Evolutionary conservation across 1,284 basidiomycete genomes (phyloP).

Genomic region (Veloporphyrellus conicus): DNA sequence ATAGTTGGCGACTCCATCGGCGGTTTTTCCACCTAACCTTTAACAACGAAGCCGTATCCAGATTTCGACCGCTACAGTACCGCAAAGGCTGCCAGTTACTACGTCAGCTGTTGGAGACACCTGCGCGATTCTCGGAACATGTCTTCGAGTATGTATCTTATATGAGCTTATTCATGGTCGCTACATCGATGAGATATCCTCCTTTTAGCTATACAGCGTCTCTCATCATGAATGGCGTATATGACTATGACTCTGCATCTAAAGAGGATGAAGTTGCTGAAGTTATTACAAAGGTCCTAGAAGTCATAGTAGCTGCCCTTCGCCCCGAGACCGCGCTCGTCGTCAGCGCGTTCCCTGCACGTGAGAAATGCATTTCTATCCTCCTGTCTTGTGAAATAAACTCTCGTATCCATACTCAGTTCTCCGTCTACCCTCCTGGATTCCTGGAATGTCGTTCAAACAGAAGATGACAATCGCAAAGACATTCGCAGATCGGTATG

Average conservation of each 20-base stretch:
- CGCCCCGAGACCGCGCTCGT: background rate
- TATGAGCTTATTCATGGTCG: background rate
- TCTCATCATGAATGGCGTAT: constrained; percentile 4
- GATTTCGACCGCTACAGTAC: background rate
- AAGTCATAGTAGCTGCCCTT: background rate
- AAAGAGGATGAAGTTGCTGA: background rate
- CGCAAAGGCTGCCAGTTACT: constrained; percentile 1
- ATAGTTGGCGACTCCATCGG: constrained; percentile 4
- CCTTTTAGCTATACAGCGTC: constrained; percentile 1
- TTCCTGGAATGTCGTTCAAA: constrained; percentile 17
- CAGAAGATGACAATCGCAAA: background rate
- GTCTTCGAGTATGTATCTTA: constrained; percentile 2
- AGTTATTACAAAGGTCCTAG: background rate
- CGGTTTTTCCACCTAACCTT: constrained; percentile 4
- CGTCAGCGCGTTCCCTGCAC: background rate
- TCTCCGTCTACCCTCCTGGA: constrained; percentile 9
- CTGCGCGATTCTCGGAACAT: constrained; percentile 1
- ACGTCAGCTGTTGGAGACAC: background rate
- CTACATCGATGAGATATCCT: background rate
- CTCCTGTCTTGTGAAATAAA: too few relatives aligned
- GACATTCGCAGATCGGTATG: background rate
- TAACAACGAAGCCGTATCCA: background rate
- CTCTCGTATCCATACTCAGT: background rate
- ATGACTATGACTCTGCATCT: constrained; percentile 9
- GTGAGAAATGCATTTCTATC: background rate